Conservation (phyloP, 768 basidiomycete species). For the Tricholoma sp. region DNA sequence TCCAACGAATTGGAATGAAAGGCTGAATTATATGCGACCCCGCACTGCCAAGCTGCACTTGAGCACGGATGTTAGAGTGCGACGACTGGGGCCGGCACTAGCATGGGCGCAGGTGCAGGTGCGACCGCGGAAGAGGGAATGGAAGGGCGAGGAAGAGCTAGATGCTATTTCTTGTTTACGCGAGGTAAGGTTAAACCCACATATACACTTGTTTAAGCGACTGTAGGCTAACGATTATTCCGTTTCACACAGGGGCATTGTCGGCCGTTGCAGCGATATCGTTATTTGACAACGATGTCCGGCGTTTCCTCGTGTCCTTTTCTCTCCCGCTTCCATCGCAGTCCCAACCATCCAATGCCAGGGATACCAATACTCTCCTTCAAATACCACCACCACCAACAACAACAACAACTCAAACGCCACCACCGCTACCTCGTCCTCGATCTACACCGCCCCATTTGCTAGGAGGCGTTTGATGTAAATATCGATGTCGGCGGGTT, state of each 20-base stretch:
- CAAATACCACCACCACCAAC: too few species aligned
- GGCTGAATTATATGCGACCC: conserved; percentile 29
- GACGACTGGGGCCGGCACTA: too few species aligned
- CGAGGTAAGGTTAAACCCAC: neutral
- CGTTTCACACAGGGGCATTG: neutral
- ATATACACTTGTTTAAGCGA: too few species aligned
- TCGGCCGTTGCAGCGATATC: conserved; percentile 44
- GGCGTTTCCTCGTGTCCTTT: conserved; percentile 58
- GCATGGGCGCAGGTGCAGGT: too few species aligned
- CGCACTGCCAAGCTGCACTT: conserved; percentile 56
- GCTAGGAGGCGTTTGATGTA: too few species aligned
- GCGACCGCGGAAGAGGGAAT: neutral
- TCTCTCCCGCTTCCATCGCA: too few species aligned
- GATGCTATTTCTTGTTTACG: neutral
- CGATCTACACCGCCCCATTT: neutral
- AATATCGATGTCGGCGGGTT: too few species aligned
- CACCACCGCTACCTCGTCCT: neutral
- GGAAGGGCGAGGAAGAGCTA: too few species aligned
- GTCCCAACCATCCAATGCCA: too few species aligned
- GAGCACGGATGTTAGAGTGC: conserved; percentile 56
- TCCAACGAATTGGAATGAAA: neutral
- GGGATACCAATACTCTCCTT: too few species aligned
- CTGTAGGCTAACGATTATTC: too few species aligned
- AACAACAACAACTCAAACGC: neutral
- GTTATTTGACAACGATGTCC: conserved; percentile 68